Evolutionary conservation across 2,329 filamentous ascomycete genomes (phyloP), one percentile per base, ranked within the genome.

Genomic region (Diaporthe aspalathi): DNA sequence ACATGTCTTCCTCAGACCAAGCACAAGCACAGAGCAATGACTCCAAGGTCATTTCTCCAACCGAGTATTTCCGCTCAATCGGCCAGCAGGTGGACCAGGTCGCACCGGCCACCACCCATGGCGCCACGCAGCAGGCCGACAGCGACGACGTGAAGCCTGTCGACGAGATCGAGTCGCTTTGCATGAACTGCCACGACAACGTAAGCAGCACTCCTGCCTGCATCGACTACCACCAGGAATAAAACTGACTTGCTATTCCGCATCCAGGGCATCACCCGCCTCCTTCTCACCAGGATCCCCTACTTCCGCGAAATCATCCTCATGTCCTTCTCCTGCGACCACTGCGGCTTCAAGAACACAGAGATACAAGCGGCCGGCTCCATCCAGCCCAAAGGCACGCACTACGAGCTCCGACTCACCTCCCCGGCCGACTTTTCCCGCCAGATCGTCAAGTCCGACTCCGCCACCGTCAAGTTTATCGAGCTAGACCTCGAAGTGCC

Each of bases 251-350:
- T 54, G 53, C 7, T 17, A 27, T 53, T 11, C 24, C 2, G 17
- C 7, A 73, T 29, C 2, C 43, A 97, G 93, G 96, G 96, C 77
- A 89, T 86, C 1, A 99, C 96, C 17, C 89, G 92, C 72, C 89
- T 99, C 27, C 90, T 99, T 53, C 90, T 99, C 68, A 97, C 97
- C 20, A 90, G 91, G 75, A 98, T 99, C 70, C 96, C 96, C 20
- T 98, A 94, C 87, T 99, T 99, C 86, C 94, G 94, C 84, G 95
- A 99, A 82, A 91, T 99, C 74, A 94, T 99, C 78, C 90, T 99
- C 81, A 97, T 98, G 91, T 98, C 95, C 74, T 99, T 99, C 82
- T 89, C 90, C 75, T 99, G 96, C 86, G 91, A 94, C 7, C 90
- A 98, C 82, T 99, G 96, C 84, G 86, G 91, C 79, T 92, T 95